phyloP scores from a whole-genome alignment of 495 filamentous ascomycete genomes.

The Hypoxylon perforatum region DNA sequence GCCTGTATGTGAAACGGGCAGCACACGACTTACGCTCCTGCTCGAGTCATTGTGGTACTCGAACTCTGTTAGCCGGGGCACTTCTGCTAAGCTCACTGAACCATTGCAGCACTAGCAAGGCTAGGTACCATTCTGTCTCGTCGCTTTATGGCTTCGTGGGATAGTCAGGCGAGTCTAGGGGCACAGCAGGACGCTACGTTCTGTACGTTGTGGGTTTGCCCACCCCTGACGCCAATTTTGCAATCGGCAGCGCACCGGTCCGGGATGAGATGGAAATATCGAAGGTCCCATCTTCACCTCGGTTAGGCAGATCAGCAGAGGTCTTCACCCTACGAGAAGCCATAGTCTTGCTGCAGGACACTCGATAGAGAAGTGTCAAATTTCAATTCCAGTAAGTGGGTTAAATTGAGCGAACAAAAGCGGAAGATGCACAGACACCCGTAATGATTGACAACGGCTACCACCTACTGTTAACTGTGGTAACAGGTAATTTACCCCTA shows the following conservation, averaged over 20 bases:
- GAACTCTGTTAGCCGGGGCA: slow-evolving; percentile 7
- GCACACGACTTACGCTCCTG: slow-evolving; percentile 2
- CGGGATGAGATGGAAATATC: slow-evolving; percentile 8
- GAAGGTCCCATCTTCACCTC: slow-evolving; percentile 14
- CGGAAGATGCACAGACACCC: not conserved
- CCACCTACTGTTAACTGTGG: no score
- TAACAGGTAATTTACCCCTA: not conserved
- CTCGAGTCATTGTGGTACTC: slow-evolving; percentile 3
- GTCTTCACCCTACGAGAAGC: slow-evolving; percentile 3
- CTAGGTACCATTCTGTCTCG: not conserved
- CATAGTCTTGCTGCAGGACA: slow-evolving; percentile 19
- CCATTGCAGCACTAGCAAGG: slow-evolving; percentile 16
- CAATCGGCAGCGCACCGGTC: slow-evolving; percentile 18
- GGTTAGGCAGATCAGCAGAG: slow-evolving; percentile 28
- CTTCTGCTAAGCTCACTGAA: slow-evolving; percentile 7
- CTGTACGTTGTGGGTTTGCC: slow-evolving; percentile 7
- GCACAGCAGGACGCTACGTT: not conserved
- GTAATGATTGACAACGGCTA: slow-evolving; percentile 6
- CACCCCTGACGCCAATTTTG: slow-evolving; percentile 21
- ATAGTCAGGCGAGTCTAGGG: not conserved
- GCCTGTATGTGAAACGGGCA: slow-evolving; percentile 16
- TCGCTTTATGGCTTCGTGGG: not conserved
- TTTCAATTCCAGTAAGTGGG: slow-evolving; percentile 15
- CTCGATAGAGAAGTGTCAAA: slow-evolving; percentile 23
- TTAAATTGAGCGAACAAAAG: not conserved